Conservation (phyloP, 1,284 basidiomycete species). For the Naganishia albida region DNA sequence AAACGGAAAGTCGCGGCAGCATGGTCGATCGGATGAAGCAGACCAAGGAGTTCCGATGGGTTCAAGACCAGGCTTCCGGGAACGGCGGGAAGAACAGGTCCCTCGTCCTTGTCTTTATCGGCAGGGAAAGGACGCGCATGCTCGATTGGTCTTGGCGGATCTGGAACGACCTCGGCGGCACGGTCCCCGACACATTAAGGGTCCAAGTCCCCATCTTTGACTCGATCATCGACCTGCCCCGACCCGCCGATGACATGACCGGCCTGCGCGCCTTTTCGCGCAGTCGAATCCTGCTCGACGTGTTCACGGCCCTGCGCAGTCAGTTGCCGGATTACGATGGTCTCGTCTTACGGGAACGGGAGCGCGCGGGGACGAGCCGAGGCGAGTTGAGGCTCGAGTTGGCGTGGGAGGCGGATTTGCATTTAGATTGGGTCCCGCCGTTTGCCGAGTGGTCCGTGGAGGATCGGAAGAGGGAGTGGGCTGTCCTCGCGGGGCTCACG, state of each 20-base stretch:
- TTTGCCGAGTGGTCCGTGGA: constrained; percentile 42
- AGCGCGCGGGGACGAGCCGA: constrained; percentile 1
- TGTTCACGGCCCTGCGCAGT: constrained; percentile 41
- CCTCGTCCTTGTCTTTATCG: constrained; percentile 49
- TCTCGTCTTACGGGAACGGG: constrained; percentile 37
- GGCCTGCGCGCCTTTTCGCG: constrained; percentile 37
- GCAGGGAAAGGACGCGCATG: constrained; percentile 46
- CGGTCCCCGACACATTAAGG: constrained; percentile 45
- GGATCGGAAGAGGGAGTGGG: constrained; percentile 44
- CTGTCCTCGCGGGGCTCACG: constrained; percentile 47
- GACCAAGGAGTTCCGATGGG: constrained; percentile 45
- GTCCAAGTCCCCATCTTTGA: constrained; percentile 44
- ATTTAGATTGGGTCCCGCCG: constrained; percentile 49
- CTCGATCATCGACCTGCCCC: constrained; percentile 41
- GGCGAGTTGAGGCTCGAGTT: constrained; percentile 40
- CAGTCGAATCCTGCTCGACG: constrained; percentile 37
- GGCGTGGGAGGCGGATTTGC: constrained; percentile 47
- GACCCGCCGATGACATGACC: constrained; percentile 41
- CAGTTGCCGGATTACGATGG: constrained; percentile 39
- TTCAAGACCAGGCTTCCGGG: constrained; percentile 26
- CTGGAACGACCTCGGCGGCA: constrained; percentile 46
- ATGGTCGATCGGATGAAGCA: constrained; percentile 40
- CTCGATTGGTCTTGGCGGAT: constrained; percentile 54
- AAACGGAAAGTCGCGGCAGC: background rate
- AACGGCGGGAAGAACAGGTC: constrained; percentile 34